phyloP scores from a whole-genome alignment of 1,139 yeast species.

The Yamadazyma kanchanaburiensis region DNA sequence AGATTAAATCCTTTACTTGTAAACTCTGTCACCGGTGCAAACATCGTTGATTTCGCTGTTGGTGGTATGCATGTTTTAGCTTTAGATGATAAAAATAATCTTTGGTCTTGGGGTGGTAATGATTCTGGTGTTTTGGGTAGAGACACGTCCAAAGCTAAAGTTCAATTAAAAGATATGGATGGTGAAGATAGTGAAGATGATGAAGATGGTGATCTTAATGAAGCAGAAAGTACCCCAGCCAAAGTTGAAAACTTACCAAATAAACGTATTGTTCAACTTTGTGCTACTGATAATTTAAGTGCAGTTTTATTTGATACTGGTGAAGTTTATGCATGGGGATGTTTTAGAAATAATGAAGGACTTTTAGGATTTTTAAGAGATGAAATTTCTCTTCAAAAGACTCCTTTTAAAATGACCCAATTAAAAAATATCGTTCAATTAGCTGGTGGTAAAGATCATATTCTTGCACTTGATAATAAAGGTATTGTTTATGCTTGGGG shows the following conservation, averaged over 20 bases:
- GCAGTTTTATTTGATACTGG: conserved; percentile 79
- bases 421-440: conserved; percentile 75
- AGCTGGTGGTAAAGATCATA: conserved; percentile 91
- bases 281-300: conserved; percentile 92
- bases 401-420: conserved; percentile 62
- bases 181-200: conserved; percentile 59
- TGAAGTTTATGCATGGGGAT: conserved; percentile 96
- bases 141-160: conserved; percentile 63
- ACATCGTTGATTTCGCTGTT: conserved; percentile 77
- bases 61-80: conserved; percentile 97
- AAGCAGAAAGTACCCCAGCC: conserved; percentile 84
- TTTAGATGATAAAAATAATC: conserved; percentile 63
- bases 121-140: conserved; percentile 94
- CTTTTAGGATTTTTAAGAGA: conserved; percentile 71
- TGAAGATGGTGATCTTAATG: conserved; percentile 82
- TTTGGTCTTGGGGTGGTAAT: conserved; percentile 98
- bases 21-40: conserved; percentile 28
- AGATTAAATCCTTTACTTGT: conserved; percentile 77
- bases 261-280: conserved; percentile 68
- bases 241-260: conserved; percentile 66
- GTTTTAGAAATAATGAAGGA: conserved; percentile 92
- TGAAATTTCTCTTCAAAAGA: conserved; percentile 57
- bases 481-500: conserved; percentile 98
- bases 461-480: conserved; percentile 74
- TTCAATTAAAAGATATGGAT: conserved; percentile 63